Evolutionary conservation across 2,329 filamentous ascomycete genomes (phyloP).

Genomic region (Colletotrichum sp.): DNA sequence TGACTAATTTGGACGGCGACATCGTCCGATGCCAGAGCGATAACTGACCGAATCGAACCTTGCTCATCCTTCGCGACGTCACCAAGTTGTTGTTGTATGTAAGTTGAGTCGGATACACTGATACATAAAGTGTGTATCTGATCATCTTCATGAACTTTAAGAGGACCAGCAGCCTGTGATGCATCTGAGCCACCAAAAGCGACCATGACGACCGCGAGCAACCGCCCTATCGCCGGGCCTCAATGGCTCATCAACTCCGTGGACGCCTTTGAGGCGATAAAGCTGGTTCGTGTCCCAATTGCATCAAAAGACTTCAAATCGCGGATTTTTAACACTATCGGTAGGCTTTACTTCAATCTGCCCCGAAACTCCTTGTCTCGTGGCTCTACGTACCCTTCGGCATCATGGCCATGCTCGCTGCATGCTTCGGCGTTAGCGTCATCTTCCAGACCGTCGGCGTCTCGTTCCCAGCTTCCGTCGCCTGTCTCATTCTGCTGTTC

Average conservation of each 20-base stretch:
- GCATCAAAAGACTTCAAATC: fast-evolving
- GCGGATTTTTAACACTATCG: not conserved
- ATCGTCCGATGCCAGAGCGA: not conserved
- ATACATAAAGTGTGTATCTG: not conserved
- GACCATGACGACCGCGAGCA: not conserved
- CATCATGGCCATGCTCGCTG: conserved; percentile 42
- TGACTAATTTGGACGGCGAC: not conserved
- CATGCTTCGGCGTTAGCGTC: conserved; percentile 49
- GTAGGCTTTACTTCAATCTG: conserved; percentile 6
- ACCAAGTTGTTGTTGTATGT: not conserved
- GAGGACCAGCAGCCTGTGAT: not conserved
- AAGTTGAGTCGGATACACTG: not conserved
- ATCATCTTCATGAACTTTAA: not conserved
- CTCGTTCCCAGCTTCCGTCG: conserved; percentile 65
- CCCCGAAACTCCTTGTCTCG: conserved; percentile 31
- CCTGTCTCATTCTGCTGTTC: conserved; percentile 61
- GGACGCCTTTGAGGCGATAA: conserved; percentile 1
- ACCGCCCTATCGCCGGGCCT: not conserved
- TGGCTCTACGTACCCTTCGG: conserved; percentile 59
- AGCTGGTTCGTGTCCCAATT: not conserved
- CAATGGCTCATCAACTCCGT: not conserved
- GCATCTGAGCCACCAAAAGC: not conserved
- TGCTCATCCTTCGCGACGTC: not conserved
- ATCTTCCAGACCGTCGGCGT: conserved; percentile 50
- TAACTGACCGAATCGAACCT: not conserved